Conservation (phyloP, 768 basidiomycete genomes). For the Nidularia sp. region DNA sequence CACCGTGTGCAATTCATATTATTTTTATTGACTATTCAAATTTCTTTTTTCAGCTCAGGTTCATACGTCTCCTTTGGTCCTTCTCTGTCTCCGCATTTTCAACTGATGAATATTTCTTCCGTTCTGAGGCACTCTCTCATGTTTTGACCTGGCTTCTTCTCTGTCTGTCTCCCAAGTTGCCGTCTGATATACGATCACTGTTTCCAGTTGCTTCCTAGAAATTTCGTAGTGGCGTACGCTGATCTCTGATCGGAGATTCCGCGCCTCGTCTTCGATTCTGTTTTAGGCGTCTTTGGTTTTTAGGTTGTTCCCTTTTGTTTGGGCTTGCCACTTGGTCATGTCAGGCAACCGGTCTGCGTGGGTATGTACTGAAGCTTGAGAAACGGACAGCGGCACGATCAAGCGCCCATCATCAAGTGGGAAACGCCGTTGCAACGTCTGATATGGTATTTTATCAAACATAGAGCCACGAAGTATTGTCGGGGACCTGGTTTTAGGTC, state of each 20-base stretch:
- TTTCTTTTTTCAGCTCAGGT: no score
- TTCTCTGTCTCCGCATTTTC: no score
- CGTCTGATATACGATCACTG: no score
- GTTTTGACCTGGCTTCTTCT: no score
- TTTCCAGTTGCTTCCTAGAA: no score
- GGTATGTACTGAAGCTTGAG: background rate
- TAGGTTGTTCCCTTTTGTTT: background rate
- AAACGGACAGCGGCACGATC: background rate
- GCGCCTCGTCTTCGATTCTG: background rate
- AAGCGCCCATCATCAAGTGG: background rate
- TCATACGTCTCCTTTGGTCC: no score
- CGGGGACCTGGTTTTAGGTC: background rate
- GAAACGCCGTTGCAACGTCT: background rate
- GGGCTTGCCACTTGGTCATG: background rate
- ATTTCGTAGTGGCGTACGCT: background rate
- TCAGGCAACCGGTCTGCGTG: background rate
- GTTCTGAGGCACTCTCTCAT: no score
- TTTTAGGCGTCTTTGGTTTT: background rate
- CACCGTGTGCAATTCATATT: no score
- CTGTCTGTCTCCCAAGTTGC: no score
- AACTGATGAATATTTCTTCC: no score
- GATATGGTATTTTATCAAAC: background rate
- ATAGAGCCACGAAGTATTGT: background rate
- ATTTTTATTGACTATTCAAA: no score
- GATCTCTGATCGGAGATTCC: background rate